These are phyloP conservation scores for Coleophoma crateriformis DNA, from an alignment of 2,329 filamentous ascomycete species.

Conservation along the genomic window DNA sequence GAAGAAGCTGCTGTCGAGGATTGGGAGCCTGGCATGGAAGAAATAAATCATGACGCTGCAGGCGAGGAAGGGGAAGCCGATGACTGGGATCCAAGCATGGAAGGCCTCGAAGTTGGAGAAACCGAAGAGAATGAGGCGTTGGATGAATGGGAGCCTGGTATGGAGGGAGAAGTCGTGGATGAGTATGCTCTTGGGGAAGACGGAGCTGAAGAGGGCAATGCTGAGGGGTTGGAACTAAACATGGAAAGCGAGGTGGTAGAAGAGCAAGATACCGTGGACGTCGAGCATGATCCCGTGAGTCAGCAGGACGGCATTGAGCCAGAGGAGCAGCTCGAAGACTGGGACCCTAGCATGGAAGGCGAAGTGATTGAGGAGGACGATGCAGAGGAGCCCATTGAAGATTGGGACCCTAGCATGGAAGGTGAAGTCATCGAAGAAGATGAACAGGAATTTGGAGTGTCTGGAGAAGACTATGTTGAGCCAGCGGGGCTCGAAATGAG, in stretches of 20 bases:
- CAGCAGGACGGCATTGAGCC: too few relatives aligned
- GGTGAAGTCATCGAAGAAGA: conserved; percentile 3
- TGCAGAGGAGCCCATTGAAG: conserved; percentile 5
- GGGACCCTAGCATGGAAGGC: neutral
- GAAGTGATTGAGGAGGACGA: conserved; percentile 4
- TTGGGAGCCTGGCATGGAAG: too few relatives aligned
- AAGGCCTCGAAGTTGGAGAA: neutral
- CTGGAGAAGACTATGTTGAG: neutral
- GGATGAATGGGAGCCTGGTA: neutral
- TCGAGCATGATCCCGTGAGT: too few relatives aligned
- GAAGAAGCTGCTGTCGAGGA: too few relatives aligned
- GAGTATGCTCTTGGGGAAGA: neutral
- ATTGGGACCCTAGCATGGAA: neutral
- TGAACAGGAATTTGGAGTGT: neutral
- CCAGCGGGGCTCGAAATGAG: neutral
- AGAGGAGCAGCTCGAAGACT: neutral
- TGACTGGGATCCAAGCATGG: neutral
- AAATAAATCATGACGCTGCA: neutral
- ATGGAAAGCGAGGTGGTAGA: neutral
- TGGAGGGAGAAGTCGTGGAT: neutral
- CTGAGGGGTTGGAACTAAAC: neutral
- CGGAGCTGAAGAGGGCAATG: neutral
- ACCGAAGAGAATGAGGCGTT: neutral
- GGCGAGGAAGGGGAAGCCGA: neutral
- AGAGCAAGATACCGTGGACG: neutral